These are phyloP conservation scores for Breynia disticha DNA, from an alignment of 441 rosid genomes.

Conservation along the genomic window DNA sequence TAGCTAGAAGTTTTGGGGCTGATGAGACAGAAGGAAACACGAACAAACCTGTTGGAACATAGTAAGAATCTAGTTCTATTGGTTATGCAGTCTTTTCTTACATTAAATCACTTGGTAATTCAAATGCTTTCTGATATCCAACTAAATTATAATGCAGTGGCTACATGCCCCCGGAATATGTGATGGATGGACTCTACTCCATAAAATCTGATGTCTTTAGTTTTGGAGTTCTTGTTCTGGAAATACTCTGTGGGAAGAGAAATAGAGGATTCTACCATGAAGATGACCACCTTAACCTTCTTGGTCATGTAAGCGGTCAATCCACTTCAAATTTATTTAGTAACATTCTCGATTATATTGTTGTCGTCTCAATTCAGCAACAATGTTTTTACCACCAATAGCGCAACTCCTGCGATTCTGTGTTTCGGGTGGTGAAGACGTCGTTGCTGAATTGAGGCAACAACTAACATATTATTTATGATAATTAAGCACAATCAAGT, in stretches of 20 bases:
- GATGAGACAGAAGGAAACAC: conserved; percentile 26
- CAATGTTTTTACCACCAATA: no score
- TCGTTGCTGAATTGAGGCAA: no score
- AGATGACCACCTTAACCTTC: conserved; percentile 21
- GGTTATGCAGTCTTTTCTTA: no score
- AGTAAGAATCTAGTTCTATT: conserved; percentile 17
- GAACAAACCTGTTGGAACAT: conserved; percentile 30
- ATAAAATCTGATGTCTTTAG: conserved; percentile 34
- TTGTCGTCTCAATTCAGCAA: no score
- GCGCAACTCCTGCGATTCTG: no score
- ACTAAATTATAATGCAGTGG: conserved; percentile 8
- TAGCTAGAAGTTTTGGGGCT: conserved; percentile 32
- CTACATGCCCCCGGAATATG: conserved; percentile 34
- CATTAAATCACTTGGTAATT: no score
- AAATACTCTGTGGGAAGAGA: conserved; percentile 23
- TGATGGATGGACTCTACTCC: conserved; percentile 24
- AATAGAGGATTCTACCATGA: conserved; percentile 24
- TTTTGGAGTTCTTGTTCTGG: conserved; percentile 30
- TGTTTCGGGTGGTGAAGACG: no score
- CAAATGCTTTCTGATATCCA: no score
- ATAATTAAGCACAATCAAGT: no score
- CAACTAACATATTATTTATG: no score
- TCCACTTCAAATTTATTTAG: no score
- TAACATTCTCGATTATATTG: no score
- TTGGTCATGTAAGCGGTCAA: conserved; percentile 27